A percentile compares a stretch with the other conserved stretches of the same genome.
Evolutionary conservation across 352 stramenopile species (phyloP).

Genomic region (Blastocystis sp.): DNA sequence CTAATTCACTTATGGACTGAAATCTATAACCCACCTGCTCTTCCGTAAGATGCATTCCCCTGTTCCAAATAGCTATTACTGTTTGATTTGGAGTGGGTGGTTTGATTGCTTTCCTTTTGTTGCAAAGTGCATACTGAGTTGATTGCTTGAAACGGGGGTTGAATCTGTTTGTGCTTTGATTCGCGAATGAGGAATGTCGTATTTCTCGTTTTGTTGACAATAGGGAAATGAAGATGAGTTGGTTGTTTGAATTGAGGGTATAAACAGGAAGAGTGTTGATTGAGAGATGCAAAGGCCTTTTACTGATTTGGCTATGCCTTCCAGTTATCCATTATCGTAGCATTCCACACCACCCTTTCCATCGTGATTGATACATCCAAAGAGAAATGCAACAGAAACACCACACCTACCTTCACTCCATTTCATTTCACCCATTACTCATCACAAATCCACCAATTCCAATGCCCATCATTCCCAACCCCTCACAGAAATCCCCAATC

Average conservation of each 20-base stretch:
- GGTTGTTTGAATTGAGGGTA: too few relatives aligned
- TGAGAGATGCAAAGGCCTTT: too few relatives aligned
- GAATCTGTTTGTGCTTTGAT: not conserved
- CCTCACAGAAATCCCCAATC: slow-evolving; percentile 6
- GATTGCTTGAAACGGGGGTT: not conserved
- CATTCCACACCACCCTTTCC: too few relatives aligned
- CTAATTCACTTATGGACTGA: not conserved
- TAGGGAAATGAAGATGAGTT: not conserved
- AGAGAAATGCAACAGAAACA: too few relatives aligned
- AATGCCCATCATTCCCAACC: not conserved
- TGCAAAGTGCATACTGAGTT: not conserved
- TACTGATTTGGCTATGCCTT: too few relatives aligned
- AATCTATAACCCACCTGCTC: slow-evolving; percentile 33
- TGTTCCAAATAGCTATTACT: not conserved
- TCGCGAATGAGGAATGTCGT: not conserved
- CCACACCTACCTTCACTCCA: too few relatives aligned
- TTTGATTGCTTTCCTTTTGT: not conserved
- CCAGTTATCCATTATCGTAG: too few relatives aligned
- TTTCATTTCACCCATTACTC: too few relatives aligned
- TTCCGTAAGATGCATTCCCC: slow-evolving; percentile 27
- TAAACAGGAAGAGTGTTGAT: too few relatives aligned
- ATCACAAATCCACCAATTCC: too few relatives aligned
- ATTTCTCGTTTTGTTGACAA: not conserved
- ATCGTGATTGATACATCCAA: too few relatives aligned
- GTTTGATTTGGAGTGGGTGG: too few relatives aligned